These are phyloP conservation scores for Spencermartinsiella europaea DNA, from an alignment of 805 yeast species.

Conservation along the genomic window DNA sequence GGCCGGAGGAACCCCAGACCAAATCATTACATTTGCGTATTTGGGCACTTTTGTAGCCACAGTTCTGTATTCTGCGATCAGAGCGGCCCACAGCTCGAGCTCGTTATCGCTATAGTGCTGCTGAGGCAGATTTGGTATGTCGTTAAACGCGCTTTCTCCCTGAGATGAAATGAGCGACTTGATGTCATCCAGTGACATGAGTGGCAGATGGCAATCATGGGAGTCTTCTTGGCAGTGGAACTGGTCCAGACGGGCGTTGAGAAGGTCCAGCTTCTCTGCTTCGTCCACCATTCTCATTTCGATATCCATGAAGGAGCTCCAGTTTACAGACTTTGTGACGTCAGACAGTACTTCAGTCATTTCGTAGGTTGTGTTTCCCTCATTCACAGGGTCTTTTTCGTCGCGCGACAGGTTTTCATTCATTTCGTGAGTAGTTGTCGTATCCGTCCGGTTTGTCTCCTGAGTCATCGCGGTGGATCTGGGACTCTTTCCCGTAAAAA, in stretches of 20 bases:
- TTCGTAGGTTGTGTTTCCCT: no score
- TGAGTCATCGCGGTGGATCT: no score
- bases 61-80: slow-evolving; percentile 30
- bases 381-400: no score
- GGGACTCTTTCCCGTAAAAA: no score
- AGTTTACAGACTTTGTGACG: neutral
- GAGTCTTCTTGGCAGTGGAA: slow-evolving; percentile 2
- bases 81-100: slow-evolving; percentile 32
- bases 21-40: slow-evolving; percentile 28
- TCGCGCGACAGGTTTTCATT: no score
- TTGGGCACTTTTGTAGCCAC: slow-evolving; percentile 28
- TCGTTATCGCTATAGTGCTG: slow-evolving; percentile 17
- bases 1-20: slow-evolving; percentile 33
- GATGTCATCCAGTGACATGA: slow-evolving; percentile 12
- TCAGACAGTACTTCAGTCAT: no score
- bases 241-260: neutral
- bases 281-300: slow-evolving; percentile 19
- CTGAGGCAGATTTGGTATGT: slow-evolving; percentile 16
- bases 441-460: no score
- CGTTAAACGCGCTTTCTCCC: slow-evolving; percentile 10
- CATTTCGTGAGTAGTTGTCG: no score
- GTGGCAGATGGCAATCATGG: slow-evolving; percentile 5
- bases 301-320: slow-evolving; percentile 1
- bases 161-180: slow-evolving; percentile 6
- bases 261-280: slow-evolving; percentile 6